phyloP scores from a whole-genome alignment of 176 grass and related monocot genomes.

The Oryza punctata region DNA sequence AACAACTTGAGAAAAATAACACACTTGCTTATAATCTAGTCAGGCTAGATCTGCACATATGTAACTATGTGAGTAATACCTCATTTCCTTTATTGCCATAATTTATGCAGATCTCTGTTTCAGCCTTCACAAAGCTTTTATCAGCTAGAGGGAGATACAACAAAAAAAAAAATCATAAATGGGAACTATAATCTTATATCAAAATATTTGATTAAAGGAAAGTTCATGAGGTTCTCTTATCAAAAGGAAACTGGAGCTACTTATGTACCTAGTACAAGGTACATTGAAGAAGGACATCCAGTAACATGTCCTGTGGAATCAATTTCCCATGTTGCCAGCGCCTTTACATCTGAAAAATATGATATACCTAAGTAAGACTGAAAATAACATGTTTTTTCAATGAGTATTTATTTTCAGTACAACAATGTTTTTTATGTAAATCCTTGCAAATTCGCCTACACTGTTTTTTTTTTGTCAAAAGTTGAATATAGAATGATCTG shows the following conservation, averaged over 20 bases:
- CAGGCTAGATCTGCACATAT: neutral
- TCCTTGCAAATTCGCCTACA: neutral
- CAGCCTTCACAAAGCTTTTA: conserved; percentile 52
- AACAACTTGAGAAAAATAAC: neutral
- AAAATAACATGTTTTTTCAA: neutral
- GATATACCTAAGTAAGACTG: conserved; percentile 34
- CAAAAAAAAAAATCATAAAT: conserved; percentile 29
- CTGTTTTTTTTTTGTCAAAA: neutral
- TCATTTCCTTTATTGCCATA: conserved; percentile 99
- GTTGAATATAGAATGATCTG: neutral
- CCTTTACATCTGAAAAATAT: conserved; percentile 57
- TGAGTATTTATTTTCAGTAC: neutral
- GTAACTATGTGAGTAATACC: conserved; percentile 46
- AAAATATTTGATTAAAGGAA: conserved; percentile 7
- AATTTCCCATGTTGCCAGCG: conserved; percentile 84
- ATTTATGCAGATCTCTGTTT: conserved; percentile 85
- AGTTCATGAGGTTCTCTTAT: neutral
- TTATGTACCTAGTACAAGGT: conserved; percentile 80
- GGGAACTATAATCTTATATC: neutral
- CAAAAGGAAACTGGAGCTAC: conserved; percentile 10
- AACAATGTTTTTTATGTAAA: neutral
- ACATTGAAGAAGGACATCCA: conserved; percentile 86
- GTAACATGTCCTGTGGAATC: conserved; percentile 64
- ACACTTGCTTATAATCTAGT: neutral
- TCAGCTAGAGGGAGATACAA: conserved; percentile 53